These are phyloP conservation scores for Balamuthia mandrillaris DNA, from an alignment of 208 protist genomes.

Conservation along the genomic window DNA sequence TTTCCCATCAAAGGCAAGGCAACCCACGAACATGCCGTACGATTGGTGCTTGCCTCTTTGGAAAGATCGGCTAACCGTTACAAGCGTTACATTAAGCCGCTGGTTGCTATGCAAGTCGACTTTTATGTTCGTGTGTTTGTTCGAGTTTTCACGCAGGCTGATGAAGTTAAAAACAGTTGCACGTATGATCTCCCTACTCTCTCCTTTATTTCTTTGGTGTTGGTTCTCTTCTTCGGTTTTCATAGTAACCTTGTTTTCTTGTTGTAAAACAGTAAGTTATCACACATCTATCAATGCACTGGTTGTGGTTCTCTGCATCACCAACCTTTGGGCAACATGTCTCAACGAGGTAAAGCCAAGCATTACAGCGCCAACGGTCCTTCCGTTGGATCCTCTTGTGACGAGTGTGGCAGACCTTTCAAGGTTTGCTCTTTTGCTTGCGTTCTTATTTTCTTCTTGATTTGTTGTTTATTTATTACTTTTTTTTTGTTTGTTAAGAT, in stretches of 20 bases:
- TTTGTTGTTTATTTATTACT: not conserved
- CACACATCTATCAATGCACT: slow-evolving; percentile 89
- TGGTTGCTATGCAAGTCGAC: slow-evolving; percentile 94
- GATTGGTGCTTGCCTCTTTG: slow-evolving; percentile 90
- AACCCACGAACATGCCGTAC: slow-evolving; percentile 90
- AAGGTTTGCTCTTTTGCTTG: slow-evolving; percentile 27
- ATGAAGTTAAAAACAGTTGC: slow-evolving; percentile 47
- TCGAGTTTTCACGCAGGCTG: slow-evolving; percentile 64
- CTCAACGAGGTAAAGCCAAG: not conserved
- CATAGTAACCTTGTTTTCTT: not conserved
- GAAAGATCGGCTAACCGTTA: slow-evolving; percentile 87
- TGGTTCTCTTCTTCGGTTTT: not conserved
- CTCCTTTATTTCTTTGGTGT: not conserved
- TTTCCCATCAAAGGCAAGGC: slow-evolving; percentile 77
- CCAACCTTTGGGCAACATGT: slow-evolving; percentile 76
- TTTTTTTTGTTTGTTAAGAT: not conserved
- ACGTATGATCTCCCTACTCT: not conserved
- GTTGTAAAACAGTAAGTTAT: slow-evolving; percentile 1
- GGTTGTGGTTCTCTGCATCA: slow-evolving; percentile 88
- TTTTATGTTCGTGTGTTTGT: slow-evolving; percentile 99
- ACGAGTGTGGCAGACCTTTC: slow-evolving; percentile 77
- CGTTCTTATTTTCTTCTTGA: not conserved
- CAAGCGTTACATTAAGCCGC: slow-evolving; percentile 90
- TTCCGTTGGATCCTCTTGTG: slow-evolving; percentile 57
- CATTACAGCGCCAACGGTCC: not conserved